A percentile compares a stretch with the other conserved stretches of the same genome.
Evolutionary conservation across 208 protist genomes (phyloP).

Genomic region (Wallacemonas collosoma): DNA sequence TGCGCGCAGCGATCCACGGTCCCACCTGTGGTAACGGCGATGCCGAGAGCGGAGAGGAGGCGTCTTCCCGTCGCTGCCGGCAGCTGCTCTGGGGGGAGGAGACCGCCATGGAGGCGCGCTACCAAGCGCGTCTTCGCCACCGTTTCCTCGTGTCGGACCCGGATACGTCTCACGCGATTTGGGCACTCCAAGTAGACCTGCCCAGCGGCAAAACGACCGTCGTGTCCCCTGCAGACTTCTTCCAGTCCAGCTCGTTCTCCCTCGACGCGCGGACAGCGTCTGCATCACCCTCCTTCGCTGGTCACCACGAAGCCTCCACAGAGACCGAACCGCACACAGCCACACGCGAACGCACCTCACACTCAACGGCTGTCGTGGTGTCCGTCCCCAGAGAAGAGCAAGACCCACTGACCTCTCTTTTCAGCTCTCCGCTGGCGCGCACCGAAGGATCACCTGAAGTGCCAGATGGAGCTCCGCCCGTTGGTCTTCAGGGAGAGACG

Average conservation of each 20-base stretch:
- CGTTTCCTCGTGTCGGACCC: constrained; percentile 59
- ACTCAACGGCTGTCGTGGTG: neutral
- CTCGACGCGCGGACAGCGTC: neutral
- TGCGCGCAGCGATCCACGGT: no score
- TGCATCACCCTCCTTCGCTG: constrained; percentile 7
- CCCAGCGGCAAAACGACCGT: constrained; percentile 19
- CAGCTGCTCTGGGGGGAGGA: constrained; percentile 33
- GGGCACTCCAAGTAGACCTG: constrained; percentile 50
- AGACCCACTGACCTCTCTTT: neutral
- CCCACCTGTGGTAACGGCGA: neutral
- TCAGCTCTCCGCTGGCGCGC: neutral
- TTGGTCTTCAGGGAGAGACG: no score
- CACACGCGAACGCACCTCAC: neutral
- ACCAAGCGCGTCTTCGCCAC: constrained; percentile 28
- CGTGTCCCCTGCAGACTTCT: constrained; percentile 23
- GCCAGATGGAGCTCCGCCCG: neutral
- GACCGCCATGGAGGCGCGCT: constrained; percentile 14
- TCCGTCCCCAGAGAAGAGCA: neutral
- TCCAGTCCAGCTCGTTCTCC: neutral
- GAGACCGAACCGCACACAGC: neutral
- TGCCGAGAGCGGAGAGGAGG: neutral
- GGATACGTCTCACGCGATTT: constrained; percentile 51
- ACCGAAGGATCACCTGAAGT: constrained; percentile 11
- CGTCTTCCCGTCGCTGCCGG: neutral
- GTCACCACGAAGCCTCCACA: neutral